Conservation (phyloP, 202 grass and related monocot genomes). For the Carex arenaria region DNA sequence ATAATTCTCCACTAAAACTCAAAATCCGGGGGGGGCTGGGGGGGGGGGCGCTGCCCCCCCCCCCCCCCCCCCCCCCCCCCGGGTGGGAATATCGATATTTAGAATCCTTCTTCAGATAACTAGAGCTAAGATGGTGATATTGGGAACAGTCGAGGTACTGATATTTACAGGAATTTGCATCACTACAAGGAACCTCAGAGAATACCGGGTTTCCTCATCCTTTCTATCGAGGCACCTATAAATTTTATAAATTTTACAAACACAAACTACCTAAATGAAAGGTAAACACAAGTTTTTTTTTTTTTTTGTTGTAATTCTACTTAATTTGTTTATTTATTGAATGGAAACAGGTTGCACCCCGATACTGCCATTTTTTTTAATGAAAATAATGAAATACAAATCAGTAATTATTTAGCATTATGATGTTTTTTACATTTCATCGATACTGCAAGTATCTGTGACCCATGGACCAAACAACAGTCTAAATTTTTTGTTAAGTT, state of each 20-base stretch:
- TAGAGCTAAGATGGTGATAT: constrained; percentile 61
- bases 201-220: constrained; percentile 77
- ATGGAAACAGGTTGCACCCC: too few species aligned
- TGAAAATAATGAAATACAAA: neutral
- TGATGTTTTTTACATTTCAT: neutral
- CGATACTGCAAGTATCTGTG: too few species aligned
- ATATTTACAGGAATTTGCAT: constrained; percentile 70
- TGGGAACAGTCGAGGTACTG: constrained; percentile 72
- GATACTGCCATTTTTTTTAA: neutral
- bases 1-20: too few species aligned
- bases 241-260: constrained; percentile 98
- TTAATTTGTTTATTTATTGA: neutral
- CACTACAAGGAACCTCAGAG: constrained; percentile 90
- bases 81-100: constrained; percentile 83
- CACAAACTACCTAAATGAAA: constrained; percentile 87
- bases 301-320: neutral
- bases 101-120: constrained; percentile 83
- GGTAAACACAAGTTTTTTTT: constrained; percentile 29
- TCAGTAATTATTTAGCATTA: neutral
- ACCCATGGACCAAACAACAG: too few species aligned
- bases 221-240: constrained; percentile 82
- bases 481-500: neutral
- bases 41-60: too few species aligned
- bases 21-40: too few species aligned
- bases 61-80: too few species aligned